Evolutionary conservation across 768 basidiomycete genomes (phyloP), one percentile per base, ranked within the genome.

Genomic region (Rubroboletus satanas): DNA sequence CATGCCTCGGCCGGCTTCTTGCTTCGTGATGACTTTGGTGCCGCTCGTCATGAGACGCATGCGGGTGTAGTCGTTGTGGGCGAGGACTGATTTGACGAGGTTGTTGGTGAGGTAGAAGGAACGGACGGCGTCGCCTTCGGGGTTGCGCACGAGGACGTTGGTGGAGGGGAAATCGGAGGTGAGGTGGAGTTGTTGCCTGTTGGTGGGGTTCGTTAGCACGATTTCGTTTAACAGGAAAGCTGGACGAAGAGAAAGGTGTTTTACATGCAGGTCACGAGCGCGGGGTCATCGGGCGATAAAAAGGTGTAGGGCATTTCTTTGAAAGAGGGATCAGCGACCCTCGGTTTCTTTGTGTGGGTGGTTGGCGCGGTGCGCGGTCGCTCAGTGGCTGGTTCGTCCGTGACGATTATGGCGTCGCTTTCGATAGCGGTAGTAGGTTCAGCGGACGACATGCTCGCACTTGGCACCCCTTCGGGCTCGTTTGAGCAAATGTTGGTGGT

Each of bases 291-390:
- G 3, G 83, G 76, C 2, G 82, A 66, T 31, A 98, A 73, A 73
- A 88, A 94, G 0, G 88, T 92, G 68, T 89, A 97, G 1, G 95
- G 94, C 68, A 90, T 91, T 69, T 98, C 95, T 66, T 88, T 93
- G 78, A 89, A 94, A 12, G 63, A 76, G 62, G 58, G 69, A 60
- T 65, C 75, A 26, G 58, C 67, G 45, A 61, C 37, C 49, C 48
- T 64, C 9, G 31, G 18, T 48, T 62, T 65, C 23, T 35, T 52
- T 15, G 42, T 18, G 23, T 32, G 36, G 1, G 18, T 4, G 8
- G 45, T 38, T 11, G 41, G 31, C 9, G 38, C 5, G 21, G 52
- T 2, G 17, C 17, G 54, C 2, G 53, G 26, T 17, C 3, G 49
- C 15, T 54, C 54, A n/a, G 45, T 2, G 1, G 39, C 4, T 8